Conservation (phyloP, 2,329 filamentous ascomycete genomes). For the Ceratocystis albifundus region DNA sequence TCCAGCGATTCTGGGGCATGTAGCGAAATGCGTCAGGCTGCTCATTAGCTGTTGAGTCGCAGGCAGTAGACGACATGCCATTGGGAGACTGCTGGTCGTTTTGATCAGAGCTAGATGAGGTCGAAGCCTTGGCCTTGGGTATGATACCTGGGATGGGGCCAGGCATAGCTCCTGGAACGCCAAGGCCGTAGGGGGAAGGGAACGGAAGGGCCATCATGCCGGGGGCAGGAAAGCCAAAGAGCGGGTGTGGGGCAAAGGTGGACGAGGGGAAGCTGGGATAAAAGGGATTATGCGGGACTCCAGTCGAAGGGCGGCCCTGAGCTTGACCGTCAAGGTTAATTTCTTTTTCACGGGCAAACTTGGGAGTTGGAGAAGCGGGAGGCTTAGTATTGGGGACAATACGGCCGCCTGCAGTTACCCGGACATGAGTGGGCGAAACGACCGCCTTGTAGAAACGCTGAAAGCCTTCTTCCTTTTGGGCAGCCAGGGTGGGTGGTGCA, state of each 20-base stretch:
- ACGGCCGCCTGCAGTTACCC: slow-evolving; percentile 54
- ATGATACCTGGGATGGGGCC: slow-evolving; percentile 12
- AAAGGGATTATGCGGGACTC: slow-evolving; percentile 28
- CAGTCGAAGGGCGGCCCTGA: slow-evolving; percentile 8
- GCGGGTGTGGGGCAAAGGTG: slow-evolving; percentile 28
- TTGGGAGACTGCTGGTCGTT: neutral
- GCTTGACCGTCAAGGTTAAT: slow-evolving; percentile 11
- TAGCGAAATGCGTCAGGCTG: slow-evolving; percentile 17
- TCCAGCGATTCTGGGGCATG: slow-evolving; percentile 20
- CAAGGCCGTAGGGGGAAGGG: slow-evolving; percentile 13
- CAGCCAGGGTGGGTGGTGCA: slow-evolving; percentile 41
- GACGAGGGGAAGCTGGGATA: slow-evolving; percentile 27
- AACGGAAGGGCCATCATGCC: slow-evolving; percentile 26
- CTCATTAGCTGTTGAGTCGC: slow-evolving; percentile 9
- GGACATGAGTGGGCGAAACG: slow-evolving; percentile 54
- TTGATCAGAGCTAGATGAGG: slow-evolving; percentile 1
- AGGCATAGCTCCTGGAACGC: slow-evolving; percentile 8
- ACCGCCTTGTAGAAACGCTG: slow-evolving; percentile 56
- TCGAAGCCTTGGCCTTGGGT: slow-evolving; percentile 10
- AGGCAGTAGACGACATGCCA: neutral
- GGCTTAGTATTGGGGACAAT: slow-evolving; percentile 54
- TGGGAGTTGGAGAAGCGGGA: slow-evolving; percentile 41
- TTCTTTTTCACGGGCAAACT: slow-evolving; percentile 27
- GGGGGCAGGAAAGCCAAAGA: slow-evolving; percentile 28
- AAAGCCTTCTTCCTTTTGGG: slow-evolving; percentile 54